Base-by-base conservation (phyloP, 768 basidiomycete genomes). In the Phaeotremella skinneri region DNA sequence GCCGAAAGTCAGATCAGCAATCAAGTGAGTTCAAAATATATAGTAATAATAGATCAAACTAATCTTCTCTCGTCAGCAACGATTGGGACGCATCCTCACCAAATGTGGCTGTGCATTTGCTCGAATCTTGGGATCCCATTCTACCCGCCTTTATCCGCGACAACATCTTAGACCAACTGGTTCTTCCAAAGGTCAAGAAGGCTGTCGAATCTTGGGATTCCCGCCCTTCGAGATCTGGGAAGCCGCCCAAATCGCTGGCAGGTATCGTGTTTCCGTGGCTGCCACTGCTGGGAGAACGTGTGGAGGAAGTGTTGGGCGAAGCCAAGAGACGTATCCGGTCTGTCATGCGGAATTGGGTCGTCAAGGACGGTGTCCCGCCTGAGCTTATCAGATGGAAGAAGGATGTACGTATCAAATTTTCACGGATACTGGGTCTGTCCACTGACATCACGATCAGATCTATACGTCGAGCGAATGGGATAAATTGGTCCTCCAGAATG, bases 211-310 rank as follows among this genome's bases (percentile, higher is more conserved):
- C 89, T 51, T 99, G 96, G 96, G 68, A 65, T 48, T 86, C 30
- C 25, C 50, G 62, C 42, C 55, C 51, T 6, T 55, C 56, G 3
- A 57, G 53, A 25, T 41, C 49, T 2, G 81, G 70, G 79, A 69
- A 81, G 79, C 25, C 48, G 11, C 26, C 82, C 80, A 56, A 79
- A 0, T 78, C 89, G 0, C 76, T 98, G 49, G 89, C 88, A 49
- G 80, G 83, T 0, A 82, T 99, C 48, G 85, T 99, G 0, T 94
- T 98, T 75, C 96, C 96, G 7, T 99, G 96, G 96, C 78, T 99
- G 47, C 91, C 92, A 3, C 83, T 91, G 69, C 83, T 94, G 2
- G 93, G 90, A 3, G 77, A 88, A 30, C 80, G 92, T 52, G 78
- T 91, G 61, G 91, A 97, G 51, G 85, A 85, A 25, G 80, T 97